These are phyloP conservation scores for Gracilaria domingensis DNA, from an alignment of 23 red algal species.

Conservation along the genomic window DNA sequence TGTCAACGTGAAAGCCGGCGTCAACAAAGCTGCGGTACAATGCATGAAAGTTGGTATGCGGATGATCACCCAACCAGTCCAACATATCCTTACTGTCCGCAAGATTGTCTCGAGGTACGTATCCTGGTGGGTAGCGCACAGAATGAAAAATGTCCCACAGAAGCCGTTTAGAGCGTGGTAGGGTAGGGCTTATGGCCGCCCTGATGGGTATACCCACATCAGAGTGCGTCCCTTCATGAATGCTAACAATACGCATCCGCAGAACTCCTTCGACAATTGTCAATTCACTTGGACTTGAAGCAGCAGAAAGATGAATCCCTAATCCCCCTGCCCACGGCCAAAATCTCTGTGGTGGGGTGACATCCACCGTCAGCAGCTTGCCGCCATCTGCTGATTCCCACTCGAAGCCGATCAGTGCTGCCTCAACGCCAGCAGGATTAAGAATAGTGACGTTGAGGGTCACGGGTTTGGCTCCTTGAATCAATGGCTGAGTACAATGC, in stretches of 20 bases:
- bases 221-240: constrained; percentile 44
- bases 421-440: constrained; percentile 66
- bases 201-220: constrained; percentile 64
- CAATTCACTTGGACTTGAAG: background rate
- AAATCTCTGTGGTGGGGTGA: constrained; percentile 67
- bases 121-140: constrained; percentile 83
- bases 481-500: constrained; percentile 73
- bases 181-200: constrained; percentile 48
- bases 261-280: constrained; percentile 58
- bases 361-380: constrained; percentile 50
- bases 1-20: constrained; percentile 75
- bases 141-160: constrained; percentile 92
- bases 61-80: constrained; percentile 94
- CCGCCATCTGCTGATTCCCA: constrained; percentile 55
- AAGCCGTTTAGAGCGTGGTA: constrained; percentile 65
- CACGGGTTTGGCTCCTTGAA: constrained; percentile 34
- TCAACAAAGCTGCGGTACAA: constrained; percentile 55
- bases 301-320: constrained; percentile 71
- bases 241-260: constrained; percentile 44
- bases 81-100: constrained; percentile 80
- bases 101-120: constrained; percentile 87
- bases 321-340: constrained; percentile 86
- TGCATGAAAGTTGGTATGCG: constrained; percentile 87
- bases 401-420: background rate
- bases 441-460: constrained; percentile 81